phyloP scores from a whole-genome alignment of 257 asterid genomes.

The Solanum medicagineum region DNA sequence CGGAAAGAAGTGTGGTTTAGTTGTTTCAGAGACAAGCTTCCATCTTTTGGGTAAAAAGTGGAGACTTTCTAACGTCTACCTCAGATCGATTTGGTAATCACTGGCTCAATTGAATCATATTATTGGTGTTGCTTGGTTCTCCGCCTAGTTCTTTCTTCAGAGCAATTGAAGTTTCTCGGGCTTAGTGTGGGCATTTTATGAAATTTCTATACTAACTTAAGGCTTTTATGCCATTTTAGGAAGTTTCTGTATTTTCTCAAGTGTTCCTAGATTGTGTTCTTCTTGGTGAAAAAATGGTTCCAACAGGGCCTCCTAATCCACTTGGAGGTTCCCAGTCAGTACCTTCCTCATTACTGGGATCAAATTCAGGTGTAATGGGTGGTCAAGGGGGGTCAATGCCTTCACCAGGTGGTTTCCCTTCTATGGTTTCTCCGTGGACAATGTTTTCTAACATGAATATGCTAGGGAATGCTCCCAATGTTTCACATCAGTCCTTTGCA shows the following conservation, averaged over 20 bases:
- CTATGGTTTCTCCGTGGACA: slow-evolving; percentile 45
- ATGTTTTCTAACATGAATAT: slow-evolving; percentile 41
- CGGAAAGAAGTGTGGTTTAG: slow-evolving; percentile 1
- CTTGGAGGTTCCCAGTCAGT: slow-evolving; percentile 39
- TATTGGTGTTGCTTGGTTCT: background rate
- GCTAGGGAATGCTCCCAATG: slow-evolving; percentile 46
- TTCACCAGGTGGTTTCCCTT: slow-evolving; percentile 35
- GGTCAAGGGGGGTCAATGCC: slow-evolving; percentile 62
- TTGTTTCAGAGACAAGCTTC: slow-evolving; percentile 1
- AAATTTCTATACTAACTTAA: background rate
- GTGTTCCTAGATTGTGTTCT: slow-evolving; percentile 2
- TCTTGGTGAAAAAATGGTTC: slow-evolving; percentile 36
- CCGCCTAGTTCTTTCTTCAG: background rate
- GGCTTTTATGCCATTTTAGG: background rate
- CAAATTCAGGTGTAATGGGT: slow-evolving; percentile 48
- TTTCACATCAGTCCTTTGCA: slow-evolving; percentile 43
- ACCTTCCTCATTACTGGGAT: slow-evolving; percentile 40
- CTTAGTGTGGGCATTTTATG: background rate
- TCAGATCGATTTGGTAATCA: background rate
- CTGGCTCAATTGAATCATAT: background rate
- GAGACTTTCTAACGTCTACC: slow-evolving; percentile 1
- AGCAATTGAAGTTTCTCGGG: background rate
- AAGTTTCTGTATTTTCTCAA: background rate
- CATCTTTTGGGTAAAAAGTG: background rate
- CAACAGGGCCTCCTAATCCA: slow-evolving; percentile 54